Evolutionary conservation across 352 stramenopile genomes (phyloP).

Genomic region (Pelagophyceae sp.): DNA sequence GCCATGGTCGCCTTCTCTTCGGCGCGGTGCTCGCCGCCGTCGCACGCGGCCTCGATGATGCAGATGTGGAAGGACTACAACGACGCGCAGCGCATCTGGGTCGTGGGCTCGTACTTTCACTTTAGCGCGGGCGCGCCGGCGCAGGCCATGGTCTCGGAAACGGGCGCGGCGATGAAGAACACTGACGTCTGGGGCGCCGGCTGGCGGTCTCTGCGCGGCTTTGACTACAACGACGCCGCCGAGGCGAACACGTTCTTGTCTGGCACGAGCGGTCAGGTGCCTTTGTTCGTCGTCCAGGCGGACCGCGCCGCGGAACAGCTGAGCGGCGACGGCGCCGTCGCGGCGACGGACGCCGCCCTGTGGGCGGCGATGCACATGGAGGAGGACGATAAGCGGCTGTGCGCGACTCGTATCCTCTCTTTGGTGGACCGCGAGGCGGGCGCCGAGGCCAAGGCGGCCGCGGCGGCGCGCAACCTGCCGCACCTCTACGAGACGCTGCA

Average conservation of each 20-base stretch:
- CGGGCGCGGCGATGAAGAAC: neutral
- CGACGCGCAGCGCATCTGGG: conserved; percentile 13
- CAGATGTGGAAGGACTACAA: conserved; percentile 19
- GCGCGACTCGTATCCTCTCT: neutral
- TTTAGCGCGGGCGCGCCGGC: conserved; percentile 10
- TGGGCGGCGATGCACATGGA: neutral
- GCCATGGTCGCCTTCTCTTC: conserved; percentile 12
- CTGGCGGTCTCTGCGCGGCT: conserved; percentile 5
- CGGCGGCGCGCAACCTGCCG: neutral
- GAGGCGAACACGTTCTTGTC: neutral
- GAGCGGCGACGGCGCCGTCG: neutral
- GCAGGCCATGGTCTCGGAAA: neutral
- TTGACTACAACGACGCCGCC: conserved; percentile 3
- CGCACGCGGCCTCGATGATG: neutral
- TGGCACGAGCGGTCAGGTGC: neutral
- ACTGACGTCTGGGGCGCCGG: conserved; percentile 7
- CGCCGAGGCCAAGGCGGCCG: neutral
- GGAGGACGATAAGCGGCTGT: conserved; percentile 19
- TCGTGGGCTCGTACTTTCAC: conserved; percentile 14
- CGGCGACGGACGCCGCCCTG: neutral
- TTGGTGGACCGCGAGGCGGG: neutral
- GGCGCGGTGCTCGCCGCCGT: neutral
- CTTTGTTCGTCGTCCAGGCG: conserved; percentile 3
- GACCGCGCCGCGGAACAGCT: neutral
- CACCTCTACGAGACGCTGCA: neutral